Percentiles rank a stretch among this genome's conserved stretches.
phyloP scores from a whole-genome alignment of 768 basidiomycete species.

The Austroboletus eburneus region DNA sequence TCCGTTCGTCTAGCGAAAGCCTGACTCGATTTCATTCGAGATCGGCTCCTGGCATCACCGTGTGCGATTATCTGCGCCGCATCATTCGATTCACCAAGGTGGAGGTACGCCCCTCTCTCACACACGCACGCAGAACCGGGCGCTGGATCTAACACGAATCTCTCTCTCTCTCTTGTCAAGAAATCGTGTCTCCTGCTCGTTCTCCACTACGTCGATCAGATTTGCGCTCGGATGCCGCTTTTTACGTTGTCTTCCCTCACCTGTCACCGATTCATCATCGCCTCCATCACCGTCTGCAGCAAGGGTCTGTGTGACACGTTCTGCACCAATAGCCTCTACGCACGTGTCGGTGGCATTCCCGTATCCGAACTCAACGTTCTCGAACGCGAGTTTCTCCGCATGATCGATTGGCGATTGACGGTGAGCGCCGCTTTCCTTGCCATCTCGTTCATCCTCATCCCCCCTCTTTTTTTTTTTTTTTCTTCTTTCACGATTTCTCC shows the following conservation, averaged over 20 bases:
- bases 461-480: conserved; percentile 4
- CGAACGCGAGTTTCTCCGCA: conserved; percentile 88
- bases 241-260: conserved; percentile 96
- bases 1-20: conserved; percentile 54
- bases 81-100: conserved; percentile 95
- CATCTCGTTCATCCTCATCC: conserved; percentile 7
- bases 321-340: conserved; percentile 92
- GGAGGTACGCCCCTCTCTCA: conserved; percentile 55
- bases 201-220: conserved; percentile 90
- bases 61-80: conserved; percentile 90
- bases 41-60: conserved; percentile 79
- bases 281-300: conserved; percentile 86
- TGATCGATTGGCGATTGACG: conserved; percentile 92
- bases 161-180: conserved; percentile 42
- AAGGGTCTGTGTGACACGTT: conserved; percentile 96
- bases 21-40: conserved; percentile 97
- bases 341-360: conserved; percentile 93
- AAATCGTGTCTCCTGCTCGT: conserved; percentile 77
- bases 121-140: neutral
- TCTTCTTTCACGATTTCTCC: conserved; percentile 2
- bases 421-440: conserved; percentile 53
- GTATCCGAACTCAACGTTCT: conserved; percentile 89
- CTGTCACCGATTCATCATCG: conserved; percentile 95
- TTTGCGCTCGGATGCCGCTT: conserved; percentile 78
- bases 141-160: conserved; percentile 7